These are phyloP conservation scores for Fraxinus cuspidata DNA, from an alignment of 257 asterid genomes.

Conservation along the genomic window DNA sequence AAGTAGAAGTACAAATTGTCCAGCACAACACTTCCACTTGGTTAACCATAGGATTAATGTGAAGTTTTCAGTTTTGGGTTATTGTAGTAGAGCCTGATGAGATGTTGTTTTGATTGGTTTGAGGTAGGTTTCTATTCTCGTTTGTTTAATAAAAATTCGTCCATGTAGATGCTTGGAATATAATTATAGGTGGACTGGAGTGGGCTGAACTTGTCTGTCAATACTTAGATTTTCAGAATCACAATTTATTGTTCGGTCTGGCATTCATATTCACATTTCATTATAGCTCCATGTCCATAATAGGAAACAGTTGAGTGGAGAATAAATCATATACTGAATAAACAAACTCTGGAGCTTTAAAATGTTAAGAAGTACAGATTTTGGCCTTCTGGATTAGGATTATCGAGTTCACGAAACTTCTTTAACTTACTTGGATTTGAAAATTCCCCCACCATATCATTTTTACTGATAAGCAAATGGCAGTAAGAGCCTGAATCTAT, in stretches of 20 bases:
- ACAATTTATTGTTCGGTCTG: background rate
- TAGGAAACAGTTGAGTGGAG: background rate
- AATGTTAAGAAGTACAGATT: background rate
- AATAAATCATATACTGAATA: background rate
- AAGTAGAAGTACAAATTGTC: background rate
- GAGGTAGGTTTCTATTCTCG: background rate
- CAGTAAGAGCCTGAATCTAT: background rate
- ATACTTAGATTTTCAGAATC: background rate
- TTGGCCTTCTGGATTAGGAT: background rate
- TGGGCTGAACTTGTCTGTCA: background rate
- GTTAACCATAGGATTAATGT: background rate
- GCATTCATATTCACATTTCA: background rate
- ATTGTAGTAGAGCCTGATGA: conserved; percentile 4
- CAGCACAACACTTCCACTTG: background rate
- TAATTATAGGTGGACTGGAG: background rate
- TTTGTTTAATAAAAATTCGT: background rate
- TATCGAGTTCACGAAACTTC: background rate
- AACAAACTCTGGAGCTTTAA: background rate
- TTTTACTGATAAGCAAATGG: background rate
- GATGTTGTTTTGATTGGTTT: background rate
- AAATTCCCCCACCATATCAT: background rate
- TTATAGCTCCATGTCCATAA: background rate
- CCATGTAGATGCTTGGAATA: background rate
- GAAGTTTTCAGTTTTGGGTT: background rate
- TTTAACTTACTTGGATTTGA: background rate